These are phyloP conservation scores for Geotrichum aggregatum DNA, from an alignment of 1,139 yeast genomes.

Conservation along the genomic window DNA sequence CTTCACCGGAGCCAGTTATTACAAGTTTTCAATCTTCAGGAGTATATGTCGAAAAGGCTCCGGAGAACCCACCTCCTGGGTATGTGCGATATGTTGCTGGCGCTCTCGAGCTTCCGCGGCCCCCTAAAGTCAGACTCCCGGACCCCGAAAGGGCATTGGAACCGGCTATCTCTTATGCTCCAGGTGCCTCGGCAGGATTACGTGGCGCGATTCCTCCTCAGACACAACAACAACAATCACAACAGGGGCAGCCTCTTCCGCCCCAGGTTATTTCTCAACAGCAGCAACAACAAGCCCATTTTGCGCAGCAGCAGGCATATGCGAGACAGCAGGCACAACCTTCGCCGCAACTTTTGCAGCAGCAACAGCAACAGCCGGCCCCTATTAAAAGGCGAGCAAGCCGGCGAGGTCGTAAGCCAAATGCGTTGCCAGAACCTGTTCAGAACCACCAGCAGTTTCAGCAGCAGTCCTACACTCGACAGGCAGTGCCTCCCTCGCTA, in stretches of 20 bases:
- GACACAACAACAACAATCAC: background rate
- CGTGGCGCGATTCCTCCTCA: constrained; percentile 1
- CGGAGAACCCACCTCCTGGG: constrained; percentile 17
- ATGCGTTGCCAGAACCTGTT: constrained; percentile 6
- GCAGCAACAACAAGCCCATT: background rate
- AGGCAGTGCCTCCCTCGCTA: background rate
- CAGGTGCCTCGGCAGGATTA: background rate
- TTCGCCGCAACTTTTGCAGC: background rate
- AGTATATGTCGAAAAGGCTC: constrained; percentile 15
- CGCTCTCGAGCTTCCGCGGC: constrained; percentile 28
- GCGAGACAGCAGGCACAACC: background rate
- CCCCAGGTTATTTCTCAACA: constrained; percentile 7
- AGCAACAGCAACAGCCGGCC: background rate
- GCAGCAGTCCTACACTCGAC: constrained; percentile 3
- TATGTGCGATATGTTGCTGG: constrained; percentile 26
- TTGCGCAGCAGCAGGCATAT: constrained; percentile 3
- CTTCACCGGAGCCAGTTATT: constrained; percentile 20
- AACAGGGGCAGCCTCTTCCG: background rate
- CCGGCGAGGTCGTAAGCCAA: constrained; percentile 2
- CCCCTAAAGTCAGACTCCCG: constrained; percentile 26
- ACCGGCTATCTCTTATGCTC: background rate
- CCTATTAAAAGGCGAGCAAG: background rate
- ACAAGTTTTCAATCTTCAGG: constrained; percentile 16
- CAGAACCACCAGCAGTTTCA: constrained; percentile 7
- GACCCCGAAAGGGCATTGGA: constrained; percentile 24